Conservation (phyloP, 1,284 basidiomycete species). For the Pholiota adiposa region DNA sequence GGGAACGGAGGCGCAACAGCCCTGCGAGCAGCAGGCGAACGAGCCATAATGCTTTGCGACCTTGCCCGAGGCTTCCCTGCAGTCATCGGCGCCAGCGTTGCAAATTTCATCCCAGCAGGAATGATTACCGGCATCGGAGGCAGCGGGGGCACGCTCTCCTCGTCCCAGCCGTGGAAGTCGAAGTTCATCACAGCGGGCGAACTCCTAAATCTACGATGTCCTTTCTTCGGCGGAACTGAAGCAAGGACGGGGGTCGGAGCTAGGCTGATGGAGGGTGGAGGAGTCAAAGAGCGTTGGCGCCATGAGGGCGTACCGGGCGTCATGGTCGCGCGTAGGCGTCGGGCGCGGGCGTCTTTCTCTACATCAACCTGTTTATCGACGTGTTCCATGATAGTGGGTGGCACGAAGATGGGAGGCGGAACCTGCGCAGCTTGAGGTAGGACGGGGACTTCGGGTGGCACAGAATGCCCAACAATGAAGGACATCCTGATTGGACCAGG, state of each 20-base stretch:
- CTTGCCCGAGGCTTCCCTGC: neutral
- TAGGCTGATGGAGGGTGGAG: neutral
- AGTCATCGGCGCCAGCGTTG: neutral
- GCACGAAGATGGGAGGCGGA: neutral
- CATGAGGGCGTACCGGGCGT: conserved; percentile 2
- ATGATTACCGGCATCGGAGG: conserved; percentile 15
- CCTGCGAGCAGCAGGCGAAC: neutral
- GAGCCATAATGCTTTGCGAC: neutral
- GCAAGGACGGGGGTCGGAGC: neutral
- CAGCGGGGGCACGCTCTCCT: conserved; percentile 19
- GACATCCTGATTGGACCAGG: conserved; percentile 18
- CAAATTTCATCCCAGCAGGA: neutral
- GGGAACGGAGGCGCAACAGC: neutral
- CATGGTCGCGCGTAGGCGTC: neutral
- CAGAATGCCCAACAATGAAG: conserved; percentile 13
- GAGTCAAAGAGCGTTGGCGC: conserved; percentile 10
- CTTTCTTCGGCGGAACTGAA: conserved; percentile 7
- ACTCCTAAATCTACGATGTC: conserved; percentile 20
- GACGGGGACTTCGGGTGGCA: neutral
- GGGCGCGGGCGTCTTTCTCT: neutral
- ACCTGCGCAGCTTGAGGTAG: neutral
- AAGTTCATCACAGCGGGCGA: conserved; percentile 20
- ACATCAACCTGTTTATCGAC: neutral
- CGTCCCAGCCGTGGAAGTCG: conserved; percentile 12
- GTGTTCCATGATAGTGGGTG: neutral